Evolutionary conservation across 1,284 basidiomycete genomes (phyloP).

Genomic region (Fomitiporia mediterranea): DNA sequence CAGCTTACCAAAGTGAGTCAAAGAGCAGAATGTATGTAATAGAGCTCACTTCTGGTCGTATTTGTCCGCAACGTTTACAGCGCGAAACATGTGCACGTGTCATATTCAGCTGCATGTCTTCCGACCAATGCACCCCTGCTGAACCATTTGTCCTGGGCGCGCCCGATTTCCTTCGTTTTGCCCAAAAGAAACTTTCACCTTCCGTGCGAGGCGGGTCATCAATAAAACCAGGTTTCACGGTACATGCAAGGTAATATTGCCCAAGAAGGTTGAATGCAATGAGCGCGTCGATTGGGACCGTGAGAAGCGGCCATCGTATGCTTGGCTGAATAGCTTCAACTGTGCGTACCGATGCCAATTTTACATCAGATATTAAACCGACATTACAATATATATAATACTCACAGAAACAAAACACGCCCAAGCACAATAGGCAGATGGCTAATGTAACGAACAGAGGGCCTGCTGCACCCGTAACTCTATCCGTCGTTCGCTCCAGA

Average conservation of each 20-base stretch:
- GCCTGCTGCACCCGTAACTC: slow-evolving; percentile 84
- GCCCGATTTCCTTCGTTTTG: slow-evolving; percentile 35
- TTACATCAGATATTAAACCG: not conserved
- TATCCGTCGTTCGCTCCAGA: slow-evolving; percentile 74
- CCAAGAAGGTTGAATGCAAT: slow-evolving; percentile 73
- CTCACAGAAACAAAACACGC: slow-evolving; percentile 81
- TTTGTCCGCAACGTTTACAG: slow-evolving; percentile 65
- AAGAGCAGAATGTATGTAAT: not conserved
- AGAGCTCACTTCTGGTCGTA: slow-evolving; percentile 76
- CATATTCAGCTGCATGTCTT: slow-evolving; percentile 37
- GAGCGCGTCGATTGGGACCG: slow-evolving; percentile 63
- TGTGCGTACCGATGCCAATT: slow-evolving; percentile 29
- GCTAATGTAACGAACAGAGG: slow-evolving; percentile 85
- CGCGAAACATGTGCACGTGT: slow-evolving; percentile 50
- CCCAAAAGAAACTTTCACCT: slow-evolving; percentile 51
- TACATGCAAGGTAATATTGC: slow-evolving; percentile 85
- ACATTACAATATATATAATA: slow-evolving; percentile 21
- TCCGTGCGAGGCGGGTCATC: slow-evolving; percentile 42
- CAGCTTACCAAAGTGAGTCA: not conserved
- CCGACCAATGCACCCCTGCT: slow-evolving; percentile 33
- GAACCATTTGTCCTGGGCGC: slow-evolving; percentile 23
- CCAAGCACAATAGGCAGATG: slow-evolving; percentile 61
- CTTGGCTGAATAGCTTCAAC: slow-evolving; percentile 70
- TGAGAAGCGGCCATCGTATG: slow-evolving; percentile 48
- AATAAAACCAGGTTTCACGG: slow-evolving; percentile 70